Evolutionary conservation across 2,329 filamentous ascomycete species (phyloP), one percentile per base, ranked within the genome.

Genomic region (Thermochaetoides dissita): DNA sequence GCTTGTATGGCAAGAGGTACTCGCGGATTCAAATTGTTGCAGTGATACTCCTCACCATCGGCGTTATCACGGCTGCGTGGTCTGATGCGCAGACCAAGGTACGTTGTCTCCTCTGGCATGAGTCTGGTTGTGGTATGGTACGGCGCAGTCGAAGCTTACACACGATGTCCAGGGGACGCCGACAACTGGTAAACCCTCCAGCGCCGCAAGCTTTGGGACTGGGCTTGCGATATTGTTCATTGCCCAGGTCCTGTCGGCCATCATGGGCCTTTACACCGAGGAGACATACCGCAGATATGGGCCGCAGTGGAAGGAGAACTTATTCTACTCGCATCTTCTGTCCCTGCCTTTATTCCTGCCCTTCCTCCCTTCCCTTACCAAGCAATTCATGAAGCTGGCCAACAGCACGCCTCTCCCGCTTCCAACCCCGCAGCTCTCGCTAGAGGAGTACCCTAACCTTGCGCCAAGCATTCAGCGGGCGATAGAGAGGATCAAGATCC

Each of bases 221-320:
- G 91, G 91, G 3, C 80, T 98, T 9, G 62, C 73, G 3, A 82
- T 98, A 39, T 74, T 98, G 10, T 84, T 94, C 37, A 59, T 93
- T 33, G 91, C 91, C 1, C 91, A 98, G 63, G 64, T 94, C 5
- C 72, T 96, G 17, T 93, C 87, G 7, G 87, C 91, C 17, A 82
- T 88, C 55, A 95, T 96, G 81, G 91, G 91, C 5, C 74, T 95
- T 30, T 96, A 94, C 59, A 89, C 89, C 0, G 88, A 98, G 59
- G 79, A 87, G 51, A 85, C 88, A 1, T 98, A 96, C 64, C 74
- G 74, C 45, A 74, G 72, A 43, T 87, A 94, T 60, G 87, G 88
- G 6, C 83, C 84, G 30, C 82, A 91, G 59, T 96, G 91, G 86
- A 83, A 81, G 53, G 91, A 96, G 60, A 94, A 94, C 51, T 71